Base-by-base conservation (phyloP, 1,139 yeast genomes). In the Ogataea hybrid region DNA sequence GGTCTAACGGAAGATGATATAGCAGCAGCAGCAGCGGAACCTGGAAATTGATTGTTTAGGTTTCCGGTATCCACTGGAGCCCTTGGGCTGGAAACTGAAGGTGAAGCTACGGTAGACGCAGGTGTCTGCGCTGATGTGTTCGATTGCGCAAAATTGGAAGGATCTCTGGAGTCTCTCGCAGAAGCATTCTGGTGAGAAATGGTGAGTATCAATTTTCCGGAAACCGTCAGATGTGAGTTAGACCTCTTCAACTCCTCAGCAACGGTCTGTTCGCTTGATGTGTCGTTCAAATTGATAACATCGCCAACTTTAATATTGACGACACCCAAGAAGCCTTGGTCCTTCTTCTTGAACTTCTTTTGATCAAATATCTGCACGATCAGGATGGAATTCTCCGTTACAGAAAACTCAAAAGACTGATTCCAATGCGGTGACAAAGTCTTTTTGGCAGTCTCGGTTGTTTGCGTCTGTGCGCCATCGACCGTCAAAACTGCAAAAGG, bases 351-450 rank as follows among this genome's bases (percentile, higher is more conserved):
- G 70, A 92, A 92, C 67, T 92, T 92, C 63, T 89, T 90, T 65
- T 90, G 97, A 64, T 92, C 98, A 66, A 94, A 92, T 12, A 92
- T 94, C 64, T 92, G 98, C 50, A 92, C 81, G 7, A 94, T 96
- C 45, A 92, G 71, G 35, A 90, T 87, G 15, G 95, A 84, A 55
- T 86, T 85, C 57, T 89, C 96, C 7, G 57, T 58, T 22, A 92
- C 94, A 53, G 79, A 81, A 62, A 77, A 81, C 42, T 79, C 79
- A 61, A 92, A 94, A 5, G 86, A 72, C 66, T 92, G 97, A 64
- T 92, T 89, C 99, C 99, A 92, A 63, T 90, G 92, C 14, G 99
- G 99, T 58, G 92, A 89, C 56, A 92, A 71, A 2, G 98, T 92
- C 67, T 88, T 89, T 61, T 88, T 87, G 30, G 95, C 95, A 25